Evolutionary conservation across 169 alveolate genomes (phyloP).

Genomic region (Plasmodium fragile): DNA sequence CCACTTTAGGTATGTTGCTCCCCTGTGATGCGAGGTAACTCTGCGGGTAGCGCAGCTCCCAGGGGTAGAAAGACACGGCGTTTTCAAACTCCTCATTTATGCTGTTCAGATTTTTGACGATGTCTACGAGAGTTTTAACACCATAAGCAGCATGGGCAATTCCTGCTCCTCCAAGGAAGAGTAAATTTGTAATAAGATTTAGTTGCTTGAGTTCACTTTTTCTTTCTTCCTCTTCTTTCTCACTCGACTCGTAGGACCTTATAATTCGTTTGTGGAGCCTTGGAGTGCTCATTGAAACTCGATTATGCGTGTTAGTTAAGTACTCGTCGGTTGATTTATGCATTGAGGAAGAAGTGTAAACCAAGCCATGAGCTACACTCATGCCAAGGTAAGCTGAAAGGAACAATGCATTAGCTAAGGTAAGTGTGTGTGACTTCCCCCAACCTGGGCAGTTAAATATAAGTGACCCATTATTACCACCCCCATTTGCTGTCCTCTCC

Average conservation of each 20-base stretch:
- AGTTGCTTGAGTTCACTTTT: neutral
- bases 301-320: neutral
- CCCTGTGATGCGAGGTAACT: neutral
- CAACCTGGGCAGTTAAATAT: constrained; percentile 25
- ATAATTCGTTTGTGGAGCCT: neutral
- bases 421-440: constrained; percentile 11
- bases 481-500: constrained; percentile 3
- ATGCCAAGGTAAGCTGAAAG: constrained; percentile 30
- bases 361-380: neutral
- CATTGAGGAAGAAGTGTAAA: neutral
- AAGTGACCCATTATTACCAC: neutral
- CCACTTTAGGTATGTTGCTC: neutral
- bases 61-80: constrained; percentile 20
- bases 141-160: constrained; percentile 9
- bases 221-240: neutral
- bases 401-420: neutral
- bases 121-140: neutral
- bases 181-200: neutral
- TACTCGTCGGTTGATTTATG: neutral
- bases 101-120: neutral
- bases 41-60: constrained; percentile 39
- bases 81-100: constrained; percentile 31
- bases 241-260: neutral
- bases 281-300: neutral
- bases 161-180: neutral